A percentile compares a stretch with the other conserved stretches of the same genome.
These are phyloP conservation scores for Nannochloris sp. DNA, from an alignment of 139 green algal genomes.

Conservation along the genomic window DNA sequence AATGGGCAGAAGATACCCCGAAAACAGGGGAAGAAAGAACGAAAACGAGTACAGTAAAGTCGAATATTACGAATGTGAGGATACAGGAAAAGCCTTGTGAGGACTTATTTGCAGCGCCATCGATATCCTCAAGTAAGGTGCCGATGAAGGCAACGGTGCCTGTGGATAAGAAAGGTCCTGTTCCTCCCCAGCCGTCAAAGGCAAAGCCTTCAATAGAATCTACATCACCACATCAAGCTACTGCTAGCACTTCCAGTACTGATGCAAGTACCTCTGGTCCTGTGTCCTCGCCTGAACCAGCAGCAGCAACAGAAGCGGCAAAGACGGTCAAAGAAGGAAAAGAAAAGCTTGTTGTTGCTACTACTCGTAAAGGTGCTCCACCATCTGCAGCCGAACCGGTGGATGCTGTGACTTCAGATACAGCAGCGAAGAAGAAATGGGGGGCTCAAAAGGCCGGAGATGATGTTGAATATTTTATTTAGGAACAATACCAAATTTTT, in stretches of 20 bases:
- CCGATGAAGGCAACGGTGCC: too few species aligned
- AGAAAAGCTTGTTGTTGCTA: neutral
- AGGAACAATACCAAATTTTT: neutral
- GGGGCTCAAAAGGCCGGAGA: neutral
- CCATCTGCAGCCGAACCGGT: neutral
- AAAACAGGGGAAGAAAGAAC: neutral
- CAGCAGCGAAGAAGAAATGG: slow-evolving; percentile 2
- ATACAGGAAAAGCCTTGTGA: too few species aligned
- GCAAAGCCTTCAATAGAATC: too few species aligned
- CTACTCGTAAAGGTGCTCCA: neutral
- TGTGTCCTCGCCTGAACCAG: neutral
- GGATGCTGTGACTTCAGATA: neutral
- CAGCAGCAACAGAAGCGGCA: neutral
- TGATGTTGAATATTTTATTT: neutral
- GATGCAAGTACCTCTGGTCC: neutral
- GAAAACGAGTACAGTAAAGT: neutral
- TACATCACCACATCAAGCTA: neutral
- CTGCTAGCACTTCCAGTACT: neutral
- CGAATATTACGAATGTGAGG: neutral
- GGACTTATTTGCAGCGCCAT: neutral
- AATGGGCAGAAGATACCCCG: slow-evolving; percentile 8
- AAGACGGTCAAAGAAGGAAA: neutral
- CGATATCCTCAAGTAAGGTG: too few species aligned
- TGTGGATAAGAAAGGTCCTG: too few species aligned
- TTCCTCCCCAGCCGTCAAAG: neutral